Conservation (phyloP, 352 stramenopile species). For the Phytopythium kandeliae region DNA sequence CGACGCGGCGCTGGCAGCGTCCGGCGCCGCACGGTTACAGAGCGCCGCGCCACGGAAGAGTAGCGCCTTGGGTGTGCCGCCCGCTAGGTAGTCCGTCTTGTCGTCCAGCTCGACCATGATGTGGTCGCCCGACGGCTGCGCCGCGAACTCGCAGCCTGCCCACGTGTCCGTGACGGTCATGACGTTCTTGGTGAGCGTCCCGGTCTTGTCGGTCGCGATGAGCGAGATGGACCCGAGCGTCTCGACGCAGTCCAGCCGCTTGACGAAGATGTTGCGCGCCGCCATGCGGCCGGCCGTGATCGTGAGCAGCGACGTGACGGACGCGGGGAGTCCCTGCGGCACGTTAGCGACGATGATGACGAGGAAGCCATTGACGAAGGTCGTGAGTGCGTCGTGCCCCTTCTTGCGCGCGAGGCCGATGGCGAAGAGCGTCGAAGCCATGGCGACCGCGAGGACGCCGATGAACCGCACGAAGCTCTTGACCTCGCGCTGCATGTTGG, state of each 20-base stretch:
- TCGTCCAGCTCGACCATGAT: slow-evolving; percentile 28
- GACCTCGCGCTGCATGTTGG: slow-evolving; percentile 82
- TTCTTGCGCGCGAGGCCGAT: slow-evolving; percentile 2
- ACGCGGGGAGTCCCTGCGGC: slow-evolving; percentile 88
- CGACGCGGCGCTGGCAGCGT: neutral
- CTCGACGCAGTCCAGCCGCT: slow-evolving; percentile 84
- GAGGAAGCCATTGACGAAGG: slow-evolving; percentile 42
- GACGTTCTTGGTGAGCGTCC: slow-evolving; percentile 84
- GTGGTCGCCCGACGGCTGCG: slow-evolving; percentile 20
- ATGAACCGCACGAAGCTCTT: slow-evolving; percentile 79
- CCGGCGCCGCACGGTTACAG: slow-evolving; percentile 32
- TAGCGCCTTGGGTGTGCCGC: slow-evolving; percentile 20
- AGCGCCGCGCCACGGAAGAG: slow-evolving; percentile 26
- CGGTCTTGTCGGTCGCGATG: slow-evolving; percentile 92
- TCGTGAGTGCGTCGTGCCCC: slow-evolving; percentile 25
- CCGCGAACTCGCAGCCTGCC: slow-evolving; percentile 21
- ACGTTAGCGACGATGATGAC: slow-evolving; percentile 62
- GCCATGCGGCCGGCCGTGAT: slow-evolving; percentile 79
- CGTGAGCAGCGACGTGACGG: slow-evolving; percentile 85
- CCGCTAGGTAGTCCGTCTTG: slow-evolving; percentile 21
- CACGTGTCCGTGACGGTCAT: slow-evolving; percentile 52
- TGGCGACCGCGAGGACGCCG: slow-evolving; percentile 55
- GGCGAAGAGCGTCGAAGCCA: slow-evolving; percentile 37
- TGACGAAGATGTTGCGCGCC: slow-evolving; percentile 86
- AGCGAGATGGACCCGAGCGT: slow-evolving; percentile 85